Evolutionary conservation across 2,329 filamentous ascomycete genomes (phyloP).

Genomic region (Cladosporium sp.): DNA sequence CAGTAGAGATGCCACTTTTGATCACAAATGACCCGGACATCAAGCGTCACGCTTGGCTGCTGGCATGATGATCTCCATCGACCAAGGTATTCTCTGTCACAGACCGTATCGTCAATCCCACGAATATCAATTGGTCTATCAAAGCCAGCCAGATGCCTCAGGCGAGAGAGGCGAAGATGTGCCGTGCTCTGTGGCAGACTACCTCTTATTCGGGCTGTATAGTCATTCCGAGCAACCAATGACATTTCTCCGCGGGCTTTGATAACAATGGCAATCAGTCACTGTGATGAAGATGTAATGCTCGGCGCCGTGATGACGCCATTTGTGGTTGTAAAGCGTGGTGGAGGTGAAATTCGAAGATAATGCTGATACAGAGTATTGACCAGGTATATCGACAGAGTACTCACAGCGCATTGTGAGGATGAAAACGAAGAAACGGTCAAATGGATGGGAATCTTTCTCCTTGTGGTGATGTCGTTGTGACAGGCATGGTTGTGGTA

Average conservation of each 20-base stretch:
- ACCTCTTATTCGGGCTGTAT: neutral
- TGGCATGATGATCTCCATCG: neutral
- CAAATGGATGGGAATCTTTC: neutral
- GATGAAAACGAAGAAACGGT: neutral
- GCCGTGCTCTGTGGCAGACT: neutral
- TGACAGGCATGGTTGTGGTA: neutral
- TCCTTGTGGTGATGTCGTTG: neutral
- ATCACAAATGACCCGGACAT: neutral
- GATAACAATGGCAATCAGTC: neutral
- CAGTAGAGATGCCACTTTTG: neutral
- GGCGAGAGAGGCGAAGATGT: neutral
- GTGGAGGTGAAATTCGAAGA: neutral
- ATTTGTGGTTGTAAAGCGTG: neutral
- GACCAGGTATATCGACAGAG: neutral
- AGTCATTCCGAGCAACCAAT: neutral
- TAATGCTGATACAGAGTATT: neutral
- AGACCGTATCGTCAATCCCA: neutral
- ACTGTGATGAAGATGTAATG: neutral
- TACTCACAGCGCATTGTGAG: neutral
- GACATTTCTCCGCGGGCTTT: neutral
- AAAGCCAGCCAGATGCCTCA: neutral
- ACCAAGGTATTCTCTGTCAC: neutral
- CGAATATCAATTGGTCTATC: neutral
- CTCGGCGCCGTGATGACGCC: neutral
- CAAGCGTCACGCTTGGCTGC: no score